Percentiles rank a stretch among this genome's conserved stretches.
Evolutionary conservation across 1,139 yeast species (phyloP).

Genomic region (Kazachstania sp.): DNA sequence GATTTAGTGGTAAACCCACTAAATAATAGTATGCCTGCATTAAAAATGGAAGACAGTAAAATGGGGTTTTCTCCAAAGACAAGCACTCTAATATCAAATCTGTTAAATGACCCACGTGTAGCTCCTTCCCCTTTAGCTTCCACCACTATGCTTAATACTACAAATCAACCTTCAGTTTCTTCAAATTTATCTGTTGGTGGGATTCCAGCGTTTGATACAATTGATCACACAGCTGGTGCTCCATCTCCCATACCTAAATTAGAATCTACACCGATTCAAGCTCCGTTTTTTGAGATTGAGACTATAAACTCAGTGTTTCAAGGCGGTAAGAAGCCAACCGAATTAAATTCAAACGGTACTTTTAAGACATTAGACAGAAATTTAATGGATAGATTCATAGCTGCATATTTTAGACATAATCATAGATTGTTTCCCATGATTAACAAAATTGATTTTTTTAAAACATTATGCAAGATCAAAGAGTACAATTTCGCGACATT

Average conservation of each 20-base stretch:
- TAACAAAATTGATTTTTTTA: constrained; percentile 34
- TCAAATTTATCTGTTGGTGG: neutral
- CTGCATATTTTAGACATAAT: constrained; percentile 39
- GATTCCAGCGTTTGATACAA: neutral
- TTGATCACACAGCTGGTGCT: neutral
- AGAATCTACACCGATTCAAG: constrained; percentile 21
- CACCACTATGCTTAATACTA: neutral
- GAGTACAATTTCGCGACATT: constrained; percentile 23
- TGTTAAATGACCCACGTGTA: neutral
- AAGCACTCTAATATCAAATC: neutral
- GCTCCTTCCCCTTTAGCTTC: neutral
- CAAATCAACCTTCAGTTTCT: neutral
- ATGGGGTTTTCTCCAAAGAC: neutral
- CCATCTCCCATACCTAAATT: neutral
- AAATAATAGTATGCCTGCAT: neutral
- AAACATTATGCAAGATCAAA: constrained; percentile 29
- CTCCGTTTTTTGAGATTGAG: constrained; percentile 25
- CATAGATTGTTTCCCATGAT: constrained; percentile 39
- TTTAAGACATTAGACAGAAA: constrained; percentile 21
- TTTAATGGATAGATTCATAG: constrained; percentile 29
- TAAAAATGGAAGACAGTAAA: neutral
- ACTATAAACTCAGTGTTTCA: constrained; percentile 24
- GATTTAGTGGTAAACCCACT: neutral
- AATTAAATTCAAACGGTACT: constrained; percentile 18
- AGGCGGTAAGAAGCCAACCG: constrained; percentile 22